Conservation (phyloP, 2,329 filamentous ascomycete species). For the Furcasterigmium furcatum region DNA sequence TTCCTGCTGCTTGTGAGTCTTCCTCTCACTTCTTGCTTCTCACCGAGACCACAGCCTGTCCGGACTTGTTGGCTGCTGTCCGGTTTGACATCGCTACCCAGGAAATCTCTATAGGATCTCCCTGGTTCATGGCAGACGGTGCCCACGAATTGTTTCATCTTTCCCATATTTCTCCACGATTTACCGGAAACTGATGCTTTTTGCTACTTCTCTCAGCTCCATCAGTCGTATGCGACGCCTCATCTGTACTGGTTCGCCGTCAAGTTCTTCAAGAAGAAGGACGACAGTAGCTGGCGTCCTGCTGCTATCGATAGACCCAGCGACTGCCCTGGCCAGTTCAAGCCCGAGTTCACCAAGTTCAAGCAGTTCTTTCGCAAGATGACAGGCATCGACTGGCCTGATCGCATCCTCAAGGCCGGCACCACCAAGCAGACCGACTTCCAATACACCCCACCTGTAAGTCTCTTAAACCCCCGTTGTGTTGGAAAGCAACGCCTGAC, state of each 20-base stretch:
- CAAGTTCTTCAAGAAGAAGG: slow-evolving; percentile 42
- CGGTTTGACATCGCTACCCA: too few relatives aligned
- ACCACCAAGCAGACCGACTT: slow-evolving; percentile 29
- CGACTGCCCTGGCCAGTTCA: slow-evolving; percentile 32
- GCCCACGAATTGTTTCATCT: too few relatives aligned
- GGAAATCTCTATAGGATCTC: too few relatives aligned
- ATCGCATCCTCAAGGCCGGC: slow-evolving; percentile 37
- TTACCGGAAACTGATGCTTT: too few relatives aligned
- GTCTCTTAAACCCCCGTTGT: too few relatives aligned
- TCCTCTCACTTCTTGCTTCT: background rate
- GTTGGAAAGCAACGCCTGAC: background rate
- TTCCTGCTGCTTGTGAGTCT: slow-evolving; percentile 56
- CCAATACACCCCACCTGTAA: slow-evolving; percentile 44
- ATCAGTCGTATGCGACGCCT: slow-evolving; percentile 59
- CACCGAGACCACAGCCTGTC: too few relatives aligned
- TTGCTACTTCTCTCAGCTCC: slow-evolving; percentile 49
- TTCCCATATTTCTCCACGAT: too few relatives aligned
- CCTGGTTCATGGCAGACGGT: too few relatives aligned
- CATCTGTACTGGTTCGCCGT: slow-evolving; percentile 59
- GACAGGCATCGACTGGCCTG: slow-evolving; percentile 58
- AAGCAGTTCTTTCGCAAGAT: slow-evolving; percentile 53
- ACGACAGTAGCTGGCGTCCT: slow-evolving; percentile 10
- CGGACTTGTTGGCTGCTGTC: too few relatives aligned
- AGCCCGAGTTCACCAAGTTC: slow-evolving; percentile 47
- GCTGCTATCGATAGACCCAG: slow-evolving; percentile 29